These are phyloP conservation scores for Ascochyta rabiei DNA, from an alignment of 2,329 filamentous ascomycete species.

Conservation along the genomic window DNA sequence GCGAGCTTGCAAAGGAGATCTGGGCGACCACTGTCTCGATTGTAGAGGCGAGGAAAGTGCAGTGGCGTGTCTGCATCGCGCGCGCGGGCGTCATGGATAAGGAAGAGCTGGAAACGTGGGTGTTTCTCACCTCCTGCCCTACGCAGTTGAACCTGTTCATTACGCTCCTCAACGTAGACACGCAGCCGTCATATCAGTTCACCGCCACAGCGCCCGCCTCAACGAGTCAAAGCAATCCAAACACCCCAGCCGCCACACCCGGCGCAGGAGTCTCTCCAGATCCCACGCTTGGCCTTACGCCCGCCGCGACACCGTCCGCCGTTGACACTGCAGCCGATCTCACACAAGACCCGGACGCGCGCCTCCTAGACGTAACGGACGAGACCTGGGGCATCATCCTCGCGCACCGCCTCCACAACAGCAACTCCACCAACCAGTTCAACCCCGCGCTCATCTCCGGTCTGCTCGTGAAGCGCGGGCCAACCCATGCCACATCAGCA, in stretches of 20 bases:
- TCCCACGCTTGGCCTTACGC: slow-evolving; percentile 58
- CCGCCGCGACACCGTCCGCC: slow-evolving; percentile 69
- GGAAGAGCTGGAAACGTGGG: slow-evolving; percentile 63
- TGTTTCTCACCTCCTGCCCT: slow-evolving; percentile 43
- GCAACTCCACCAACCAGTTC: slow-evolving; percentile 42
- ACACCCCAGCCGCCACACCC: slow-evolving; percentile 25
- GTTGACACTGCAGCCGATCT: slow-evolving; percentile 51
- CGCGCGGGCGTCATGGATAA: slow-evolving; percentile 72
- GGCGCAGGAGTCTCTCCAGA: slow-evolving; percentile 46
- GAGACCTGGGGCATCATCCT: slow-evolving; percentile 78
- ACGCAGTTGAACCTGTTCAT: slow-evolving; percentile 47
- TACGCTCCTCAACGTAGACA: slow-evolving; percentile 69
- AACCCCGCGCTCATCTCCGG: slow-evolving; percentile 50
- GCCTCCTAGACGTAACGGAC: slow-evolving; percentile 74
- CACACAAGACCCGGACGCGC: slow-evolving; percentile 64
- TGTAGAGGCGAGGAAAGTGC: slow-evolving; percentile 70
- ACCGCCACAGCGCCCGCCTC: slow-evolving; percentile 55
- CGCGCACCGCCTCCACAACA: slow-evolving; percentile 60
- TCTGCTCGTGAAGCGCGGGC: slow-evolving; percentile 52
- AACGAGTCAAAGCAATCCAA: slow-evolving; percentile 22
- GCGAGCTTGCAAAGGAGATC: slow-evolving; percentile 73
- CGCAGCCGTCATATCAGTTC: slow-evolving; percentile 67
- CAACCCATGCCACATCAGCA: slow-evolving; percentile 1
- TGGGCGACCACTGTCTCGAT: slow-evolving; percentile 80
- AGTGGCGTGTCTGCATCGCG: slow-evolving; percentile 78